Percentiles rank a stretch among this genome's conserved stretches.
These are phyloP conservation scores for Elasticomyces elasticus DNA, from an alignment of 495 filamentous ascomycete species.

Conservation along the genomic window DNA sequence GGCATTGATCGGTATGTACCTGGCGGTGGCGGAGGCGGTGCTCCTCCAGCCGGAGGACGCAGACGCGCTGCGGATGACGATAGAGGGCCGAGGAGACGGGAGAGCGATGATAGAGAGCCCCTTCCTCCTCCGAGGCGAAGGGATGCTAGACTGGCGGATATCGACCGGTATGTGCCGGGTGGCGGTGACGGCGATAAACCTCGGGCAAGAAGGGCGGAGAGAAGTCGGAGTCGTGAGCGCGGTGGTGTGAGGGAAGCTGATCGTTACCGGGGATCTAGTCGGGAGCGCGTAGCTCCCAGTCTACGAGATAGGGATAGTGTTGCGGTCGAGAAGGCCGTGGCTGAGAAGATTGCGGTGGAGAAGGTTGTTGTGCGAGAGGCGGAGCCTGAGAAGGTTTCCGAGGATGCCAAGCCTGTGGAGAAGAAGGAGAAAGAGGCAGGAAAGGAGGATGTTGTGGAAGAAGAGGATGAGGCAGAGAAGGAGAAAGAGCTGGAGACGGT, in stretches of 20 bases:
- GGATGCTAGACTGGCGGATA: conserved; percentile 17
- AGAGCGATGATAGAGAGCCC: neutral
- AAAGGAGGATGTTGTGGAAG: neutral
- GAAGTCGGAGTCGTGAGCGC: conserved; percentile 5
- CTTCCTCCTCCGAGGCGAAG: conserved; percentile 1
- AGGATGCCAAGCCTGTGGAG: neutral
- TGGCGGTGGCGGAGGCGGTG: conserved; percentile 15
- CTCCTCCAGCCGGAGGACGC: conserved; percentile 1
- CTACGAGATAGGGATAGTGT: neutral
- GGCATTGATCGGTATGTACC: conserved; percentile 26
- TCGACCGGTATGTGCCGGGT: conserved; percentile 30
- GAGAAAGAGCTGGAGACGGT: neutral
- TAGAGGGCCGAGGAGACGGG: neutral
- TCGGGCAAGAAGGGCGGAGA: conserved; percentile 16
- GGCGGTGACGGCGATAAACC: conserved; percentile 8
- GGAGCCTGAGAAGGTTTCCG: neutral
- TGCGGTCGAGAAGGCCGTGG: neutral
- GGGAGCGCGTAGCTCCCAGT: too few species aligned
- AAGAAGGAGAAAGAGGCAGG: neutral
- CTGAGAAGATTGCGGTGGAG: too few species aligned
- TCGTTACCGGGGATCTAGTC: neutral
- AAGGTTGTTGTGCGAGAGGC: too few species aligned
- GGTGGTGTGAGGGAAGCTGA: conserved; percentile 9
- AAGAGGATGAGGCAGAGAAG: neutral
- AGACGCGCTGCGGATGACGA: neutral